Evolutionary conservation across 371 early-diverging fungal species (phyloP), one percentile per base, ranked within the genome.

Genomic region (Actinomucor elegans): DNA sequence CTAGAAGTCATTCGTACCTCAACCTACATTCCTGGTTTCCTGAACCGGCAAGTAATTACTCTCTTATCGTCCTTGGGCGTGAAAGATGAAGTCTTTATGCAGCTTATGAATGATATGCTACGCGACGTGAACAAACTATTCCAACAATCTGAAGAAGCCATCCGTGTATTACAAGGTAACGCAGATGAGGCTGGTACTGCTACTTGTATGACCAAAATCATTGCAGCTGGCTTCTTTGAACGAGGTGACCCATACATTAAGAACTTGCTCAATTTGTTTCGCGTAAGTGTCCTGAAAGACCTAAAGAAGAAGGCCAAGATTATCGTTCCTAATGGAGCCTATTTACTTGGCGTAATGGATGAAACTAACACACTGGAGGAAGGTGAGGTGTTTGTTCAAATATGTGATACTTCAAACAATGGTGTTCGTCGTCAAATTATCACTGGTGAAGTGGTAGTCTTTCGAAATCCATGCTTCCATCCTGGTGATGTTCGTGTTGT

Each of bases 401-500:
- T 79, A 0, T 69, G 72, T 2, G 70, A 73, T 17, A 57, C 52
- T 0, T 34, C 55, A 7, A 38, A 52, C 14, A 48, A 5, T 23
- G 40, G 52, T 15, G n/a, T 26, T 8, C 54, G 32, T 24, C 47
- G 27, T 49, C 67, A 44, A 3, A 56, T 83, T 0, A 67, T 84
- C 12, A 62, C 61, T 5, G 79, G 85, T 21, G 61, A 66, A 3
- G 75, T 77, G 14, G 66, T 86, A 7, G 73, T 92, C 0, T 77
- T 77, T 5, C 80, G 92, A 9, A 85, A 86, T 26, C 95, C 94
- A 0, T 83, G 84, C 28, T 76, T 93, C 50, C 93, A 93, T 59
- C 93, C 96, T 0, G 93, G 96, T 11, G 94, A 95, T 65, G 59
- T 92, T 0, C 77, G 87, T 28, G 71, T 85, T 1, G 89, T 88